Evolutionary conservation across 2,329 filamentous ascomycete species (phyloP), one percentile per base, ranked within the genome.

Genomic region (Tolypocladium guangdongense): DNA sequence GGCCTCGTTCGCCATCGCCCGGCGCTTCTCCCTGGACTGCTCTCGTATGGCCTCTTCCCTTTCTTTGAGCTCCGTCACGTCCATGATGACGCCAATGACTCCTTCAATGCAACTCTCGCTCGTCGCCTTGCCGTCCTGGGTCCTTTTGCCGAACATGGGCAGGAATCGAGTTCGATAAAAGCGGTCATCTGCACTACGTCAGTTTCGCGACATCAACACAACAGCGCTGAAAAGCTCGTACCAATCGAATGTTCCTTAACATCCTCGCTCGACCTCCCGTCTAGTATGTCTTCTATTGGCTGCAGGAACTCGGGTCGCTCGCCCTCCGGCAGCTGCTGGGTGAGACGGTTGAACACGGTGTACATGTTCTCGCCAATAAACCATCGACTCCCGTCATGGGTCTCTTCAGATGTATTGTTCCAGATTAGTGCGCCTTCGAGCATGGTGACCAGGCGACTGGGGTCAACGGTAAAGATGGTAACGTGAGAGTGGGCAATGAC

Each of bases 61-160:
- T 54, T 79, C 73, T 58, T 84, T 84, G 32, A 89, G 67, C 60
- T 89, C 85, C 0, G 87, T 90, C 7, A 90, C 81, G 62, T 91
- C 87, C 78, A 90, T 87, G 47, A 86, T 84, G n/a, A 90, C 81
- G 2, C 86, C 87, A 54, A 90, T 88, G 2, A 88, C 85, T 1
- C 87, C 87, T 57, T 88, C 83, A 22, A 90, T 75, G 50, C 73
- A 78, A 3, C 71, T 67, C 16, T 79, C 74, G 16, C 67, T 59
- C 4, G 58, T 69, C 3, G 69, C 70, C 58, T 74, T 74, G 16
- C 75, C 72, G 16, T 80, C 80, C 33, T 73, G 71, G 2, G 77
- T 72, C 46, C 78, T 77, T 52, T 82, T 80, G 16, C 76, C 78
- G 24, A 81, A 67, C 37, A 88, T 75, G 1, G 87, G 86, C 10